Percentiles rank a stretch among this genome's conserved stretches.
phyloP scores from a whole-genome alignment of 305 asterid genomes.

The Solanum hybrid region DNA sequence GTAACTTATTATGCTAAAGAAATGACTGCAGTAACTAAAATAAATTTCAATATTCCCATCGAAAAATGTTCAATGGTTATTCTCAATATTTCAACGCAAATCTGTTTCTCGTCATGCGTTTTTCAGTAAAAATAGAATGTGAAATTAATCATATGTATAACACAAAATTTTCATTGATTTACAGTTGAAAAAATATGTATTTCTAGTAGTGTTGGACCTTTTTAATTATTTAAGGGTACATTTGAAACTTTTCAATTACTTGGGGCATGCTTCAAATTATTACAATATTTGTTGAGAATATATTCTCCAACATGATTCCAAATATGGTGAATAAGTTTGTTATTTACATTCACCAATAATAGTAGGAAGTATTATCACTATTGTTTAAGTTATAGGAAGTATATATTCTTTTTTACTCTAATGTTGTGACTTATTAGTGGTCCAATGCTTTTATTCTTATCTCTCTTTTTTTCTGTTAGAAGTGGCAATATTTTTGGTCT shows the following conservation, averaged over 20 bases:
- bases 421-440: neutral
- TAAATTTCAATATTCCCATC: neutral
- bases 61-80: neutral
- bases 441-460: neutral
- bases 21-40: neutral
- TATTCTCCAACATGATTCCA: neutral
- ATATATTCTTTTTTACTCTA: neutral
- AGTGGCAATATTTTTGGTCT: neutral
- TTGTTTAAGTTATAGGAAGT: neutral
- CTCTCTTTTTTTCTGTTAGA: neutral
- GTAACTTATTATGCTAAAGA: neutral
- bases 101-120: accelerated
- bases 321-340: neutral
- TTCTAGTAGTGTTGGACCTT: neutral
- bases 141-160: no score
- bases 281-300: neutral
- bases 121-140: neutral
- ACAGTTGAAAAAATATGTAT: neutral
- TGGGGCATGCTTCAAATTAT: neutral
- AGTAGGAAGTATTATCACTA: neutral
- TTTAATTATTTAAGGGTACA: neutral
- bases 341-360: neutral
- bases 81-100: neutral
- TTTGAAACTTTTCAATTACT: neutral
- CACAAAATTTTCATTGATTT: no score